Evolutionary conservation across 305 asterid species (phyloP).

Genomic region (Fraxinus xanthoxyloides): DNA sequence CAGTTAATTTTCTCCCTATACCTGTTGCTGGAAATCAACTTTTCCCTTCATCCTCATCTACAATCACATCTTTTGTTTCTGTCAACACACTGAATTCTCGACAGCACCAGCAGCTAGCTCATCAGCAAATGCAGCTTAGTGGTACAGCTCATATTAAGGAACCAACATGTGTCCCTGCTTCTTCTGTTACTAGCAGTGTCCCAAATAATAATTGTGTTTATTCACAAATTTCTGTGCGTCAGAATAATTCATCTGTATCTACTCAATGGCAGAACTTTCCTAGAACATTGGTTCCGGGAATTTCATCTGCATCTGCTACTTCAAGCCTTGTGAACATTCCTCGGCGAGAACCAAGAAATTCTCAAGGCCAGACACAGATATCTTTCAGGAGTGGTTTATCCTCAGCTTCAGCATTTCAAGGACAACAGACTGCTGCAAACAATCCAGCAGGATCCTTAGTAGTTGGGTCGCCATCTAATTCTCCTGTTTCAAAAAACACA

Average conservation of each 20-base stretch:
- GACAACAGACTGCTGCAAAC: conserved; percentile 20
- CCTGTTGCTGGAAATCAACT: conserved; percentile 22
- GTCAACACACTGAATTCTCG: conserved; percentile 21
- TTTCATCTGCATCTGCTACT: conserved; percentile 14
- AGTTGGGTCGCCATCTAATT: conserved; percentile 8
- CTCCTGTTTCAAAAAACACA: conserved; percentile 13
- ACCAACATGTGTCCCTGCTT: conserved; percentile 17
- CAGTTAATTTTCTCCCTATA: conserved; percentile 21
- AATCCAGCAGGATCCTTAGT: conserved; percentile 9
- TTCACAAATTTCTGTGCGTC: conserved; percentile 11
- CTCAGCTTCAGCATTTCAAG: conserved; percentile 27
- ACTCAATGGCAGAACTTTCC: conserved; percentile 30
- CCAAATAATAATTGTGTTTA: conserved; percentile 12
- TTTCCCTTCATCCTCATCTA: conserved; percentile 19
- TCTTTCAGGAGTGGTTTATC: conserved; percentile 22
- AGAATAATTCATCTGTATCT: conserved; percentile 15
- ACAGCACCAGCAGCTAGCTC: conserved; percentile 29
- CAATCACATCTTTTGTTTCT: conserved; percentile 1
- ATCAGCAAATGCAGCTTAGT: conserved; percentile 34
- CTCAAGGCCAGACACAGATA: conserved; percentile 35
- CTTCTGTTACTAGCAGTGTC: conserved; percentile 15
- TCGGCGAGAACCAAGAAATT: conserved; percentile 26
- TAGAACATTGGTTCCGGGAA: conserved; percentile 19
- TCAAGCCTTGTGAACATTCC: conserved; percentile 19
- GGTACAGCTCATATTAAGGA: conserved; percentile 23